Evolutionary conservation across 2,329 filamentous ascomycete genomes (phyloP).

Genomic region (Fusarium azukiicola): DNA sequence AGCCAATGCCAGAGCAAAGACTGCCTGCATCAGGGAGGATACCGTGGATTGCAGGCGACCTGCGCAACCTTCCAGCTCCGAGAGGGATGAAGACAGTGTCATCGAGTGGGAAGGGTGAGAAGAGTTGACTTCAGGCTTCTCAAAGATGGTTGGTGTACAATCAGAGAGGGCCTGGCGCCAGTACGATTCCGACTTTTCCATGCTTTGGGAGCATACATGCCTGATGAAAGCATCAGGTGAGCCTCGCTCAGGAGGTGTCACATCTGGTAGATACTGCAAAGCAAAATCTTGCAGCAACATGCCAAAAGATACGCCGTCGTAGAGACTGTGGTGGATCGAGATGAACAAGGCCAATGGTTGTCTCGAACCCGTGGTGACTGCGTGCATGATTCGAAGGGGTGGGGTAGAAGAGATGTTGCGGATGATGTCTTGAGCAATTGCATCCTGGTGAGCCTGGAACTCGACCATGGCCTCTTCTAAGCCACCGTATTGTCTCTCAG

Average conservation of each 20-base stretch:
- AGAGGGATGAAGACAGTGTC: constrained; percentile 1
- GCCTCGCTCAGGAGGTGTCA: neutral
- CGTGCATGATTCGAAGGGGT: constrained; percentile 4
- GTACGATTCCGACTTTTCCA: neutral
- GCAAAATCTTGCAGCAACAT: constrained; percentile 20
- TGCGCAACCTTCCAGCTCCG: constrained; percentile 11
- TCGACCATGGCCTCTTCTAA: constrained; percentile 9
- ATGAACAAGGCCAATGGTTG: constrained; percentile 7
- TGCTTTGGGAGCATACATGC: constrained; percentile 17
- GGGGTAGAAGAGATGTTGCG: neutral
- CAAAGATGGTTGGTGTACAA: constrained; percentile 17
- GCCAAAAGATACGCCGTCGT: constrained; percentile 6
- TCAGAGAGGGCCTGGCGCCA: constrained; percentile 3
- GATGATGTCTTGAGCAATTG: constrained; percentile 12
- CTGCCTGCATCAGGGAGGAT: constrained; percentile 7
- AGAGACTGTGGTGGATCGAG: constrained; percentile 17
- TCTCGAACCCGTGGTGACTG: neutral
- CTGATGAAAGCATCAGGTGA: constrained; percentile 16
- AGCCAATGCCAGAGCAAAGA: constrained; percentile 3
- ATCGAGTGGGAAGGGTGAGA: neutral
- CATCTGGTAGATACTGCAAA: neutral
- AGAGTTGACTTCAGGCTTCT: neutral
- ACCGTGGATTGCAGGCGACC: constrained; percentile 8
- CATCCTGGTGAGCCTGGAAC: neutral
- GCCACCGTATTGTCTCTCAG: constrained; percentile 10